Base-by-base conservation (phyloP, 108 stramenopile genomes). In the Nannochloropsis salina region DNA sequence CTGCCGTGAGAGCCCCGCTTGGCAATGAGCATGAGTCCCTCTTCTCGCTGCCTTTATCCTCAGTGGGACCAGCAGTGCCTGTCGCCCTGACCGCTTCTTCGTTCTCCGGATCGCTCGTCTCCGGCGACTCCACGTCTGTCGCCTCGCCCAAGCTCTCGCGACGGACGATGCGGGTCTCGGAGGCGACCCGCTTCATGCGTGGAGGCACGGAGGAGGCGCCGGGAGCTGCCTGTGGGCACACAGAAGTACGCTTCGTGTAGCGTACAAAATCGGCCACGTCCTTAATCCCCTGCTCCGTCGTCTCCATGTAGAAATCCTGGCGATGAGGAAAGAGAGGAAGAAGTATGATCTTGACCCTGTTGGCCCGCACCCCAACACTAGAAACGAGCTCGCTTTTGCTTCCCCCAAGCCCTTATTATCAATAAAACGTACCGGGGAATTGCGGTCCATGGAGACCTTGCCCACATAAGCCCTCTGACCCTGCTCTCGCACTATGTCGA, bases 391-490 rank as follows among this genome's bases (percentile, higher is more conserved):
- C 18, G 61, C 12, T 41, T 41, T 82, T 1, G 93, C 91, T 80
- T 93, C 93, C 41, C 83, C 40, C 45, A 90, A 45, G n/a, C 86
- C 91, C 42, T 90, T 80, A 45, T 92, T 87, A 41, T 94, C 93
- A 15, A 80, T n/a, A 80, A 93, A 92, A 47, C 88, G 83, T n/a
- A 85, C 83, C 44, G 92, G 93, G 42, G 85, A 61, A 87, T 94
- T 93, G n/a, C 93, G 90, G 85, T 94, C 94, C 94, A 94, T 94
- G 88, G 90, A 87, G 47, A 94, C 94, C 86, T 94, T 94, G 10
- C 94, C 94, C n/a, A 94, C 91, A 44, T 92, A 85, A 6, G 93
- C 93, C n/a, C 94, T 90, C 80, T 93, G 93, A n/a, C 93, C 93
- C 15, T 82, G 80, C 10, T 85, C 80, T n/a, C 86, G 41, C 43